Percentiles rank a stretch among this genome's conserved stretches.
These are phyloP conservation scores for Trametes meyenii DNA, from an alignment of 768 basidiomycete species.

Conservation along the genomic window DNA sequence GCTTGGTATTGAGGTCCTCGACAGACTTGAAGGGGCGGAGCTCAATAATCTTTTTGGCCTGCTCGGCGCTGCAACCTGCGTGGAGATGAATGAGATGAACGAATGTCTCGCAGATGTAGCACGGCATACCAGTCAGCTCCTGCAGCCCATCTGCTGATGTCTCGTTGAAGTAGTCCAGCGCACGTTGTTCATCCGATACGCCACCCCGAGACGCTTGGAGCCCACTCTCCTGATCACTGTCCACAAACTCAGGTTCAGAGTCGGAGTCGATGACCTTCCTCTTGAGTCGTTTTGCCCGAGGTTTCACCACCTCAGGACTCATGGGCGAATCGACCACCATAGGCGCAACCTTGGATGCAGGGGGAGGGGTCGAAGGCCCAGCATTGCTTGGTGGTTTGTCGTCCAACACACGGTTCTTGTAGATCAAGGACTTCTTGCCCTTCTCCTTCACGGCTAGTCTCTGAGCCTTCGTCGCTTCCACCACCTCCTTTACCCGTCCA, in stretches of 20 bases:
- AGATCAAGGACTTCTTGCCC: slow-evolving; percentile 82
- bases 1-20: slow-evolving; percentile 73
- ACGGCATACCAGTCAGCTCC: slow-evolving; percentile 68
- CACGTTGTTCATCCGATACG: slow-evolving; percentile 46
- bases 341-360: slow-evolving; percentile 39
- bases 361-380: slow-evolving; percentile 17
- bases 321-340: slow-evolving; percentile 42
- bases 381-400: slow-evolving; percentile 29
- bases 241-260: slow-evolving; percentile 57
- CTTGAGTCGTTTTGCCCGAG: slow-evolving; percentile 55
- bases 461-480: slow-evolving; percentile 70
- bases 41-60: slow-evolving; percentile 77
- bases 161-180: slow-evolving; percentile 71
- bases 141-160: slow-evolving; percentile 65
- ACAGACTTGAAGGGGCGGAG: slow-evolving; percentile 80
- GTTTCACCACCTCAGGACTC: slow-evolving; percentile 44
- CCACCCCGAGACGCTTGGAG: slow-evolving; percentile 25
- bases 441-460: slow-evolving; percentile 70
- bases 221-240: slow-evolving; percentile 45
- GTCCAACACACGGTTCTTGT: slow-evolving; percentile 60
- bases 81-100: slow-evolving; percentile 2
- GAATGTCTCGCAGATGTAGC: neutral
- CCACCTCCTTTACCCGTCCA: slow-evolving; percentile 71
- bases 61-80: slow-evolving; percentile 76
- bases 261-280: slow-evolving; percentile 70